Base-by-base conservation (phyloP, 352 stramenopile genomes). In the Blastocystis sp. region DNA sequence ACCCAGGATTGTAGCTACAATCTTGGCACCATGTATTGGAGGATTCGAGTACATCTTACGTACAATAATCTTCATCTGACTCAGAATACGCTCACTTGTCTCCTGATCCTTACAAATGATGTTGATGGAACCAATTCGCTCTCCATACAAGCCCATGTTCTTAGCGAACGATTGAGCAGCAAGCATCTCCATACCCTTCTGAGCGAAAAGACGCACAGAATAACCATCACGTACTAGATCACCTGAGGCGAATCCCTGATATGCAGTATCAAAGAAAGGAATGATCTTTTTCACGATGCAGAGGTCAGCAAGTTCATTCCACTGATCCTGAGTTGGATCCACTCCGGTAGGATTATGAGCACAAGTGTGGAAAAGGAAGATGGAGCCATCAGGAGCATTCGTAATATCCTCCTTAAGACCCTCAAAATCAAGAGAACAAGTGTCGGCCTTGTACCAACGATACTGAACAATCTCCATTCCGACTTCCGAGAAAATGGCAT, bases 101-200 rank as follows among this genome's bases (percentile, higher is more conserved):
- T 95, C 92, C 57, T 91, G 89, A 83, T 91, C 91, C 71, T 89
- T 89, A n/a, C 90, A 92, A 52, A 96, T 92, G 54, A 96, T 91
- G 78, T 93, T 94, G 69, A 97, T 88, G 29, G 93, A 93, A 46
- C 94, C 94, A 7, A 97, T 91, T 71, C 94, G 92, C 88, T 97
- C 94, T 42, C 93, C 93, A 89, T 97, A 97, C 16, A 97, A 90
- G 77, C 94, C 94, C 87, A 97, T 96, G 92, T 97, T 97, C 90
- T 97, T 97, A 71, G 92, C 92, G 90, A 95, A 97, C 77, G 92
- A 96, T 88, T 95, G 92, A 58, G 91, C 92, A 65, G 96, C 88
- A 21, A 96, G 78, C 88, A 97, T 89, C 89, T 97, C 93, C 89
- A 95, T 91, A 57, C 93, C 93, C 35, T 87, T 56, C 43, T 24